These are phyloP conservation scores for Eimeria falciformis DNA, from an alignment of 169 alveolate species.

Conservation along the genomic window DNA sequence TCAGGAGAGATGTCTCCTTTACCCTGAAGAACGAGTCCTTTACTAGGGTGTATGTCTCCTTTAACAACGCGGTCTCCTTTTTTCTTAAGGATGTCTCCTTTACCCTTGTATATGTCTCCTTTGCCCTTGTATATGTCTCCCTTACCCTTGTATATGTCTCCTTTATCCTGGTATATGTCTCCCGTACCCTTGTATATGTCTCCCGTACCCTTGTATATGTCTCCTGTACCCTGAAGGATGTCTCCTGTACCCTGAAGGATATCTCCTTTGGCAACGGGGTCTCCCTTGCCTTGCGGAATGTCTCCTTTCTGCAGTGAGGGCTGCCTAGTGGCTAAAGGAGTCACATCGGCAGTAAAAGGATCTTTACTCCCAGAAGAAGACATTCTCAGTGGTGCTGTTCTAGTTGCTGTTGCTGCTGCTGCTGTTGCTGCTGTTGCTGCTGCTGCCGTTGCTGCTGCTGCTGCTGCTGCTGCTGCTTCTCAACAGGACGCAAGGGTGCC, in stretches of 20 bases:
- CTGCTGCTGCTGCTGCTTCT: conserved; percentile 36
- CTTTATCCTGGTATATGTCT: too few relatives aligned
- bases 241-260: neutral
- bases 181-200: too few relatives aligned
- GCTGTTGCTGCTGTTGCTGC: conserved; percentile 14
- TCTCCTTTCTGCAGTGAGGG: neutral
- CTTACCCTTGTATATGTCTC: too few relatives aligned
- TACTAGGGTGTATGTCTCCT: too few relatives aligned
- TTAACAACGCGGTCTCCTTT: too few relatives aligned
- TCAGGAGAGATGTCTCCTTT: too few relatives aligned
- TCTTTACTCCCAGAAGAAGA: neutral
- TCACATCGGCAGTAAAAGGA: neutral
- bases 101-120: too few relatives aligned
- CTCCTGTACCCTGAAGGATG: neutral
- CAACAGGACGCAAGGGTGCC: neutral
- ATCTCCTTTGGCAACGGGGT: neutral
- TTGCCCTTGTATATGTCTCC: too few relatives aligned
- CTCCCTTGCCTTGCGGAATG: neutral
- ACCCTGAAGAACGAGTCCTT: too few relatives aligned
- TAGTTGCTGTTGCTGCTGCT: conserved; percentile 19
- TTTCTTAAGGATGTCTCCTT: too few relatives aligned
- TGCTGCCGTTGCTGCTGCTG: conserved; percentile 8
- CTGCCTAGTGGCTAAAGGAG: neutral
- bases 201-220: too few relatives aligned
- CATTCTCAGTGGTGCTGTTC: neutral